Evolutionary conservation across 1,139 yeast genomes (phyloP), one percentile per base, ranked within the genome.

Genomic region (Wickerhamiella infanticola): DNA sequence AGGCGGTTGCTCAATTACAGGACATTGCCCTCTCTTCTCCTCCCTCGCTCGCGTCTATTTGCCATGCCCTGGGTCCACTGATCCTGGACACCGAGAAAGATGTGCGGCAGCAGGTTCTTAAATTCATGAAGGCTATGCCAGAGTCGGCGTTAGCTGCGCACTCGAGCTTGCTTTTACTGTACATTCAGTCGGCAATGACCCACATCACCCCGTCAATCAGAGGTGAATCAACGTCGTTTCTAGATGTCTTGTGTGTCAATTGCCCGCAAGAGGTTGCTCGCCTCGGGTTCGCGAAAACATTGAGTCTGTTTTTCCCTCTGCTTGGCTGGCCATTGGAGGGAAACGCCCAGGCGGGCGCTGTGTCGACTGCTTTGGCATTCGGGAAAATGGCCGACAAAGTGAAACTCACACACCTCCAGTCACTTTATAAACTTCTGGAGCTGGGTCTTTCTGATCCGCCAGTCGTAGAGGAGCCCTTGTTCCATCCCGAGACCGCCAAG

Each of bases 141-240:
- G 33, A 42, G 4, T 74, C 75, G 6, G 40, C 40, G 6, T 64
- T 82, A 49, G 75, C 73, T 48, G 67, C 86, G 24, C 93, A 88
- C 62, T 70, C 80, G 43, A 69, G 78, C 31, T 66, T 79, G 5
- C 63, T 88, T 3, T 72, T 82, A 35, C 67, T 90, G 33, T 88
- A 82, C 59, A 70, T 88, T n/a, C 82, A 82, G 56, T 80, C 93
- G 46, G 94, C 95, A 11, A 90, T 90, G 97, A 83, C 97, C 18
- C 96, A 90, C 59, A 81, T 90, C 41, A 74, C 73, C 37, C 79
- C 88, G 0, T 77, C 76, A 6, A 76, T 86, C 37, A 73, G 94
- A 42, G 74, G 75, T 45, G 81, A 79, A 52, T 75, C 93, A 3
- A 74, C 90, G 0, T 72, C 70, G 48, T 80, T 79, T 53, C 64